Percentiles rank a stretch among this genome's conserved stretches.
These are phyloP conservation scores for Solanum hybrid DNA, from an alignment of 305 asterid species.

Conservation along the genomic window DNA sequence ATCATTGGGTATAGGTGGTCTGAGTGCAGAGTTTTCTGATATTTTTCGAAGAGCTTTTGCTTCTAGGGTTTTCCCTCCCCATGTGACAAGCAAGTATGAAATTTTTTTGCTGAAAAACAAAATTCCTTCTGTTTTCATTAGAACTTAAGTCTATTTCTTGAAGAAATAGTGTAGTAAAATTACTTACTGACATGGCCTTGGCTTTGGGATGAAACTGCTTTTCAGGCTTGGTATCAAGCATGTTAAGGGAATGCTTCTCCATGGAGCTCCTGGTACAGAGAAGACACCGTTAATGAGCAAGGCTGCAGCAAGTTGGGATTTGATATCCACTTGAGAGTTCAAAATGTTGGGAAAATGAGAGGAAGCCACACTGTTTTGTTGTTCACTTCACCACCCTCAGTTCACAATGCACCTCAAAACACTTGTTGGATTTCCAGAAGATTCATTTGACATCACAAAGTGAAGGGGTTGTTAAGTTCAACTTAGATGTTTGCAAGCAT, in stretches of 20 bases:
- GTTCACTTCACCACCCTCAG: constrained; percentile 8
- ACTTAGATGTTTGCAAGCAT: constrained; percentile 11
- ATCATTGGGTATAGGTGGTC: constrained; percentile 92
- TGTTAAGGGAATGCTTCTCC: constrained; percentile 97
- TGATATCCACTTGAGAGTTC: constrained; percentile 2
- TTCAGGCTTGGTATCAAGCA: constrained; percentile 93
- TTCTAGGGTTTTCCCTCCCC: constrained; percentile 95
- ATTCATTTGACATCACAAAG: neutral
- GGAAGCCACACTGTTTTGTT: constrained; percentile 13
- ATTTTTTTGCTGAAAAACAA: neutral
- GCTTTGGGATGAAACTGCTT: constrained; percentile 11
- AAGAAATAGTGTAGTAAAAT: constrained; percentile 1
- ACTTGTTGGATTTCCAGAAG: constrained; percentile 10
- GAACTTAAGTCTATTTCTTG: neutral
- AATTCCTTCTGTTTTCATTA: constrained; percentile 2
- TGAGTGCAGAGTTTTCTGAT: constrained; percentile 93
- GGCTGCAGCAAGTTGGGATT: neutral
- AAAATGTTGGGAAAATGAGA: constrained; percentile 7
- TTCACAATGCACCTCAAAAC: constrained; percentile 9
- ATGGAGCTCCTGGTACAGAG: constrained; percentile 99
- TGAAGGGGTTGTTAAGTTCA: neutral
- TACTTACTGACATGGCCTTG: constrained; percentile 8
- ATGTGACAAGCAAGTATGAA: constrained; percentile 83
- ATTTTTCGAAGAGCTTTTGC: constrained; percentile 99
- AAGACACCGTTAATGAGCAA: constrained; percentile 43